Percentiles rank a stretch among this genome's conserved stretches.
These are phyloP conservation scores for Daldinia sp. DNA, from an alignment of 2,329 filamentous ascomycete species.

Conservation along the genomic window DNA sequence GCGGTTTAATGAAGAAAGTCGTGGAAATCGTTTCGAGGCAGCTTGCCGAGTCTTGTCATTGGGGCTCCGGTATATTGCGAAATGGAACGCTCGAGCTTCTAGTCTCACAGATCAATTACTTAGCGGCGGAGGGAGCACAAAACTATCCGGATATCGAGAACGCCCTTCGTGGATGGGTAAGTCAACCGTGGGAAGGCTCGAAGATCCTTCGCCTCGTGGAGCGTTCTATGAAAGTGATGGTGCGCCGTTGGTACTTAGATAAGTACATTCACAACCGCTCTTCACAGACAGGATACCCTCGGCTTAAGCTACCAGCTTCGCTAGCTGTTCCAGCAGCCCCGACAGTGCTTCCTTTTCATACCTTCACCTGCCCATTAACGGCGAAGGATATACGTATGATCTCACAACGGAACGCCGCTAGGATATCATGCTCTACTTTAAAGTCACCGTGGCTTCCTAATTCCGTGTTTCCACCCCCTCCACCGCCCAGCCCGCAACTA, in stretches of 20 bases:
- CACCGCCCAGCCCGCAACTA: constrained; percentile 82
- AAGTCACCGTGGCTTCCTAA: constrained; percentile 84
- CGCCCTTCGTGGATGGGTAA: constrained; percentile 68
- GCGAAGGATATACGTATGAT: constrained; percentile 93
- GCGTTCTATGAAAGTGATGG: constrained; percentile 77
- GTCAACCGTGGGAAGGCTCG: constrained; percentile 86
- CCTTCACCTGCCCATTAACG: constrained; percentile 92
- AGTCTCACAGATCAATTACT: constrained; percentile 54
- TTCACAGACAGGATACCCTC: constrained; percentile 67
- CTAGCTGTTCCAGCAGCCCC: constrained; percentile 86
- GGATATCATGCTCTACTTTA: constrained; percentile 91
- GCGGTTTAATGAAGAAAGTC: constrained; percentile 89
- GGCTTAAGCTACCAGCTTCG: constrained; percentile 76
- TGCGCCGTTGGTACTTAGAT: constrained; percentile 89
- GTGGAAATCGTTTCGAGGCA: constrained; percentile 91
- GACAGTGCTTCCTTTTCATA: constrained; percentile 96
- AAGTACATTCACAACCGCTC: constrained; percentile 70
- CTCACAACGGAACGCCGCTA: constrained; percentile 90
- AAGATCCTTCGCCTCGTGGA: constrained; percentile 84
- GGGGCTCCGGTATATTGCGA: constrained; percentile 79
- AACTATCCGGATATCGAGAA: constrained; percentile 49
- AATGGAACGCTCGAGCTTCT: constrained; percentile 61
- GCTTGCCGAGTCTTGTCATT: constrained; percentile 82
- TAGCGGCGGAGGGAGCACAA: constrained; percentile 49
- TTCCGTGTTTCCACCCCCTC: constrained; percentile 84